A percentile compares a stretch with the other conserved stretches of the same genome.
Evolutionary conservation across 352 stramenopile species (phyloP).

Genomic region (Globisporangium mamillatum): DNA sequence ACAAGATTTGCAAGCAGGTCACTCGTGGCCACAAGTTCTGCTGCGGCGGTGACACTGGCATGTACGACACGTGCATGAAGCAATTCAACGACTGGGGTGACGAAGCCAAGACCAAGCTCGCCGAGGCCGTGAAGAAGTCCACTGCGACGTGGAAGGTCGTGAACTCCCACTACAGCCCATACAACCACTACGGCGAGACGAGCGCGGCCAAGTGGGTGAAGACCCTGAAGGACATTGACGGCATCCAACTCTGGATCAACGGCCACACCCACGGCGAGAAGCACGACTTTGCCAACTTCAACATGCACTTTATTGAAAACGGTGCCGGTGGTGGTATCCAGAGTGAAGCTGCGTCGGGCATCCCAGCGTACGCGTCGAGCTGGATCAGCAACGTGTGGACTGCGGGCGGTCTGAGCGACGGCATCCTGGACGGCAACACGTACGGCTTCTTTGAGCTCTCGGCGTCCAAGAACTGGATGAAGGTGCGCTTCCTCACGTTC

Average conservation of each 20-base stretch:
- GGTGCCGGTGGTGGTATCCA: conserved; percentile 75
- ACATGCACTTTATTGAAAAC: conserved; percentile 74
- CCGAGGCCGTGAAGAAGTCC: conserved; percentile 43
- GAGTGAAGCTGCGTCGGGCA: conserved; percentile 73
- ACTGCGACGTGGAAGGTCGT: conserved; percentile 83
- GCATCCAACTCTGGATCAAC: conserved; percentile 65
- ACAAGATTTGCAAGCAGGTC: conserved; percentile 50
- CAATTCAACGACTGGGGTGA: conserved; percentile 67
- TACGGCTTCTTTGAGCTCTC: conserved; percentile 40
- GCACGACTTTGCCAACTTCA: conserved; percentile 56
- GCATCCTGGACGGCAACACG: conserved; percentile 29
- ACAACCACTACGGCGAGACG: conserved; percentile 60
- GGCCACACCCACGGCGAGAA: conserved; percentile 78
- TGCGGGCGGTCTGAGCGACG: conserved; percentile 20
- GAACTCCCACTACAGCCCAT: conserved; percentile 79
- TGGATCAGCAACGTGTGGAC: conserved; percentile 27
- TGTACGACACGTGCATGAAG: conserved; percentile 56
- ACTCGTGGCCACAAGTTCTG: conserved; percentile 49
- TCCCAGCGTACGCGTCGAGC: conserved; percentile 42
- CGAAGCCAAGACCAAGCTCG: conserved; percentile 58
- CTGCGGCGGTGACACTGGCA: conserved; percentile 45
- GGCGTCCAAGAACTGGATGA: conserved; percentile 32
- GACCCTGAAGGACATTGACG: conserved; percentile 34
- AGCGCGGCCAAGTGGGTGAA: conserved; percentile 61
- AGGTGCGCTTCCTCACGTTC: conserved; percentile 41